Evolutionary conservation across 257 asterid genomes (phyloP), one percentile per base, ranked within the genome.

Genomic region (Nemophila menziesii): DNA sequence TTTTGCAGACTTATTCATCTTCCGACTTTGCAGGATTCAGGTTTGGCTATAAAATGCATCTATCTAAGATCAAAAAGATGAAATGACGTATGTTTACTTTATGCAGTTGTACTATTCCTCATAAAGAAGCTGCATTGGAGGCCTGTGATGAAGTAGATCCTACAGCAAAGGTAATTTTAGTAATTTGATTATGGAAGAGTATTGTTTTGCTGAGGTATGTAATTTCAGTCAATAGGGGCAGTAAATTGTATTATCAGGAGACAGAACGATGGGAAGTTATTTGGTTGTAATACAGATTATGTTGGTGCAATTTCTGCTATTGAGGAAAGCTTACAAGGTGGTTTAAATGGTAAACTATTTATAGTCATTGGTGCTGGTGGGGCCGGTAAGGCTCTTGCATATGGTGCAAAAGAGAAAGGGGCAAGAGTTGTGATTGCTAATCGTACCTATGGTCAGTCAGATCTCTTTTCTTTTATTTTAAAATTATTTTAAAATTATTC

Each of bases 301-400:
- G 51, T 79, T 45, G 99, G 99, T 64, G 96, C 99, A 47, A 85
- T 90, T 61, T 70, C 93, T 54, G 74, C 99, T 19, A 85, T 90
- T 33, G 99, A 90, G 72, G 73, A 64, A 56, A 81, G 72, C 29
- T 71, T 90, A 46, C 81, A 39, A 90, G 99, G 99, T 90, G 44
- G 92, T 33, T 66, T 85, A 67, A 79, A 78, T 17, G 86, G 93
- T 39, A 90, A 79, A 65, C 47, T 85, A 50, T 85, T 90, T 52
- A 72, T 90, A 18, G 89, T 90, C 50, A 74, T 85, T 49, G 99
- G 96, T 36, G 99, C 99, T 47, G 99, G 99, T 18, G 99, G 99
- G 26, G 99, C 96, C n/a, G 96, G 94, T 34, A 85, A 75, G 70
- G 89, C 96, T 16, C 79, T 90, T 41, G 99, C 99, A 45, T 85